Evolutionary conservation across 2,329 filamentous ascomycete genomes (phyloP).

Genomic region (Calonectria pseudoturangicola): DNA sequence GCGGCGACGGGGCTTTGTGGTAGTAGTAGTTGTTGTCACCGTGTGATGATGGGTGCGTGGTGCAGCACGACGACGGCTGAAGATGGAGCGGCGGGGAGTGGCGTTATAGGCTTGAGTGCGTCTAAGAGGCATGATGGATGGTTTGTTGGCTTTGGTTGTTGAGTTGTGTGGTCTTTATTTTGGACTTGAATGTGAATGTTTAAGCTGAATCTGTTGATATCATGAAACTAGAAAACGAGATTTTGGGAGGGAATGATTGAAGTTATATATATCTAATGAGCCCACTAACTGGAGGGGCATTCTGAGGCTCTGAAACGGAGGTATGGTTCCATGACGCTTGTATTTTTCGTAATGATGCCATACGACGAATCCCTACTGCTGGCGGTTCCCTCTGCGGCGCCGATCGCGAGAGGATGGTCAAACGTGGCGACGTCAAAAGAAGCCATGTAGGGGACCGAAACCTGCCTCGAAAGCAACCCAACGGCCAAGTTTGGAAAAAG

Average conservation of each 20-base stretch:
- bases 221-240: neutral
- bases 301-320: conserved; percentile 15
- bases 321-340: conserved; percentile 27
- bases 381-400: conserved; percentile 14
- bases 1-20: conserved; percentile 65
- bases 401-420: conserved; percentile 10
- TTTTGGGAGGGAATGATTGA: neutral
- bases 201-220: conserved; percentile 13
- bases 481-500: conserved; percentile 14
- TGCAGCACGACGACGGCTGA: conserved; percentile 50
- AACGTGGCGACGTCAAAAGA: neutral
- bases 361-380: conserved; percentile 11
- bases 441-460: conserved; percentile 14
- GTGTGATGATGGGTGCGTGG: conserved; percentile 53
- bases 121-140: conserved; percentile 59
- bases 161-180: conserved; percentile 28
- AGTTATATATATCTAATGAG: conserved; percentile 34
- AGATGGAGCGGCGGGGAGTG: conserved; percentile 55
- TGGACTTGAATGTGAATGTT: conserved; percentile 31
- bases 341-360: conserved; percentile 35
- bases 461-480: conserved; percentile 32
- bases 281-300: neutral
- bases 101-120: conserved; percentile 51
- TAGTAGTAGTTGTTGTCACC: conserved; percentile 63
- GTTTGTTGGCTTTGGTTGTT: conserved; percentile 5